Evolutionary conservation across 371 early-diverging fungal species (phyloP), one percentile per base, ranked within the genome.

Genomic region (Dinochytrium kinnereticum): DNA sequence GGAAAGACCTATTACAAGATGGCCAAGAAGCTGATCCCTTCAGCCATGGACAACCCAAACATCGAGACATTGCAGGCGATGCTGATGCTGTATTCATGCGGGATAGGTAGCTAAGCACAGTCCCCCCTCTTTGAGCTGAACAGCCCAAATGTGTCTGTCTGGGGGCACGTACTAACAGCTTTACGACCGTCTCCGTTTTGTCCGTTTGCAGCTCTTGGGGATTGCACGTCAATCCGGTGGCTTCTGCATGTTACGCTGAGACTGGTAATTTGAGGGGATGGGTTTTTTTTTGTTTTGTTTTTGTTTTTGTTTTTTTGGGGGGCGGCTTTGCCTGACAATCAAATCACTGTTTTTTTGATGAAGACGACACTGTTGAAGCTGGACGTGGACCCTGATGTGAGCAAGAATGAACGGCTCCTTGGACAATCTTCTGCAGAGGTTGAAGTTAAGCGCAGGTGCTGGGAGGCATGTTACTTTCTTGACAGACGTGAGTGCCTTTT

Each of bases 1-100:
- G 10, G 34, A 5, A 61, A 61, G 36, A 61, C 61, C 34, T 61
- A 61, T 26, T 61, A 61, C 34, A 61, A 61, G 61, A 61, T 61
- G 61, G 61, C 61, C 10, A 31, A 24, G 36, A 26, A 15, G 10
- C 36, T 37, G 61, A 7, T 61, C 24, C 7, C 37, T 15, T 21
- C n/a, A 2, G 37, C 61, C 24, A 21, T 61, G 37, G 37, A 34
- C 15, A 61, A 34, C 15, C 61, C 61, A 17, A 34, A 17, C 36
- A 37, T 61, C 15, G 61, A 61, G 34, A 33, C 31, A 10, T 24
- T 61, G 28, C 61, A 61, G 36, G 36, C 34, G 10, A 34, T 61
- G 13, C 61, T 61, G 10, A 36, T 17, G 7, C 61, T 61, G 3
- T 61, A 61, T 61, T 34, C 36, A 17, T 7, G n/a, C 10, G 61